Percentiles rank a stretch among this genome's conserved stretches.
These are phyloP conservation scores for Penicillium sp. DNA, from an alignment of 2,329 filamentous ascomycete genomes.

Conservation along the genomic window DNA sequence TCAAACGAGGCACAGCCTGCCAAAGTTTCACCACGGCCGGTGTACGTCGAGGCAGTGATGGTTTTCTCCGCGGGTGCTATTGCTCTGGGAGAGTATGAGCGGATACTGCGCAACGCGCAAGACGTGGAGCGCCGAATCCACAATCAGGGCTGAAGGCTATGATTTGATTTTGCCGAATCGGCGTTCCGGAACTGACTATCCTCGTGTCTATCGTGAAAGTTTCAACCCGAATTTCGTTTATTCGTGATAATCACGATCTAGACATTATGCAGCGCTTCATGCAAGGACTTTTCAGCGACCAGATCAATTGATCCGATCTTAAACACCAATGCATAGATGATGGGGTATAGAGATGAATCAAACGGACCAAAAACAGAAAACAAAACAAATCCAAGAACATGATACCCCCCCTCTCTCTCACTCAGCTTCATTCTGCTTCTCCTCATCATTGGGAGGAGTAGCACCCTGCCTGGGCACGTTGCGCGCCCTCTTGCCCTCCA, in stretches of 20 bases:
- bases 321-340: slow-evolving; percentile 14
- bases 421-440: slow-evolving; percentile 18
- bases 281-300: slow-evolving; percentile 1
- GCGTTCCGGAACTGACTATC: background rate
- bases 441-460: slow-evolving; percentile 13
- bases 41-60: slow-evolving; percentile 68
- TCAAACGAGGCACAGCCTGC: slow-evolving; percentile 1
- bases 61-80: slow-evolving; percentile 75
- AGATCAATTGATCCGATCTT: slow-evolving; percentile 10
- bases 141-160: slow-evolving; percentile 5
- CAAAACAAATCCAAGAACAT: too few relatives aligned
- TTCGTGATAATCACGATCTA: background rate
- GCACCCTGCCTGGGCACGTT: slow-evolving; percentile 14
- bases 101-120: slow-evolving; percentile 47
- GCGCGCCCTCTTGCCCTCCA: slow-evolving; percentile 43
- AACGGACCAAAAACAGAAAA: background rate
- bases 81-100: slow-evolving; percentile 69
- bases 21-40: slow-evolving; percentile 30
- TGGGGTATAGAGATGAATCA: slow-evolving; percentile 12
- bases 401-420: slow-evolving; percentile 1
- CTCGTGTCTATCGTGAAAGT: background rate
- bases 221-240: background rate
- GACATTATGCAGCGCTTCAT: slow-evolving; percentile 3
- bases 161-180: background rate
- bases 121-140: slow-evolving; percentile 33